Conservation (phyloP, 345 rosid species). For the Hirschfeldia incana region DNA sequence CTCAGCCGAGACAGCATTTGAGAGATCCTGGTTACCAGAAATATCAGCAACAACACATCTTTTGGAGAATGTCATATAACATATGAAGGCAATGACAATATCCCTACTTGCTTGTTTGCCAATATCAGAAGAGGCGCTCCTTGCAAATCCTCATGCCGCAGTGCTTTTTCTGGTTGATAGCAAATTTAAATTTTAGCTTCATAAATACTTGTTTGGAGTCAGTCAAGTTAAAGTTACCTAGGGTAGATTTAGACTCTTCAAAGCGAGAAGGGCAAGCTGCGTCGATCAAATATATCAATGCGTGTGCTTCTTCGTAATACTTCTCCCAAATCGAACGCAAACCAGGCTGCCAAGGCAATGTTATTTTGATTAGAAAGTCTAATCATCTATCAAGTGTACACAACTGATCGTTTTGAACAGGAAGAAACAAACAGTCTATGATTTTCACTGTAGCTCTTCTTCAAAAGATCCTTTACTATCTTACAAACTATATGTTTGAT, state of each 20-base stretch:
- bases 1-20: conserved; percentile 83
- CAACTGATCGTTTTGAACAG: neutral
- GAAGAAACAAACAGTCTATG: neutral
- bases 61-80: neutral
- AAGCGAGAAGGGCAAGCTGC: conserved; percentile 88
- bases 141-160: conserved; percentile 91
- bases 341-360: conserved; percentile 62
- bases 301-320: conserved; percentile 98
- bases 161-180: conserved; percentile 70
- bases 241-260: conserved; percentile 92
- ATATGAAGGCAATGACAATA: neutral
- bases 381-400: too few species aligned
- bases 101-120: conserved; percentile 91
- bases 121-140: conserved; percentile 90
- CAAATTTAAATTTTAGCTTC: neutral
- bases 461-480: neutral
- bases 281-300: conserved; percentile 84
- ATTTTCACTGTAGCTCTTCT: neutral
- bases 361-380: neutral
- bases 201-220: neutral
- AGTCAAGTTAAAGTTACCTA: conserved; percentile 52
- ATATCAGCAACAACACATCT: conserved; percentile 8
- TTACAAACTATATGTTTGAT: neutral
- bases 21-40: conserved; percentile 59
- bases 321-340: conserved; percentile 99